Evolutionary conservation across 2,329 filamentous ascomycete species (phyloP).

Genomic region (Sclerotinia glacialis): DNA sequence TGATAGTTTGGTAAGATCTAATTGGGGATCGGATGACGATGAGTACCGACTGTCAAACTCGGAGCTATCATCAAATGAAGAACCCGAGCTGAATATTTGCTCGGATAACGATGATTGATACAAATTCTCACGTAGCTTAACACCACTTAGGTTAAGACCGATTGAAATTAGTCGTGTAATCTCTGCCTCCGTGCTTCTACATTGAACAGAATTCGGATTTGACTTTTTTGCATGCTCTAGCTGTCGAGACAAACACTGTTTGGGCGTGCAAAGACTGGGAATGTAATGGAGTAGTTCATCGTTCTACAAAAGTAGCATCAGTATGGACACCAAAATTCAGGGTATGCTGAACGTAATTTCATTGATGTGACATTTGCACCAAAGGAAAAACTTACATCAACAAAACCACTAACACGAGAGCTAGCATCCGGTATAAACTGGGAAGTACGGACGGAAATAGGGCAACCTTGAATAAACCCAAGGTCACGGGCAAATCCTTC

Average conservation of each 20-base stretch:
- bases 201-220: background rate
- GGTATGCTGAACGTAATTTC: background rate
- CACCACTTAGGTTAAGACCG: background rate
- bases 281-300: slow-evolving; percentile 6
- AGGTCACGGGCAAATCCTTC: background rate
- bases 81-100: background rate
- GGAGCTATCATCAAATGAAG: too few species aligned
- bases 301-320: background rate
- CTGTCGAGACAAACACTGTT: background rate
- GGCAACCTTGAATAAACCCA: background rate
- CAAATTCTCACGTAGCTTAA: background rate
- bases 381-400: slow-evolving; percentile 1
- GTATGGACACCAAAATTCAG: too few species aligned
- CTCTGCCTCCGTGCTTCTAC: background rate
- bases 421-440: background rate
- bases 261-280: background rate
- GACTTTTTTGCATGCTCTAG: background rate
- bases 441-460: background rate
- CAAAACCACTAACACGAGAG: background rate
- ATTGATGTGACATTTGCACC: background rate
- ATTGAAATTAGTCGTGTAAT: background rate
- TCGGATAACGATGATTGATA: background rate
- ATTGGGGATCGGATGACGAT: too few species aligned
- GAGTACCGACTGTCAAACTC: background rate
- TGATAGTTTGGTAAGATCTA: background rate